Base-by-base conservation (phyloP, 169 alveolate species). In the Plasmodium knowlesi region DNA sequence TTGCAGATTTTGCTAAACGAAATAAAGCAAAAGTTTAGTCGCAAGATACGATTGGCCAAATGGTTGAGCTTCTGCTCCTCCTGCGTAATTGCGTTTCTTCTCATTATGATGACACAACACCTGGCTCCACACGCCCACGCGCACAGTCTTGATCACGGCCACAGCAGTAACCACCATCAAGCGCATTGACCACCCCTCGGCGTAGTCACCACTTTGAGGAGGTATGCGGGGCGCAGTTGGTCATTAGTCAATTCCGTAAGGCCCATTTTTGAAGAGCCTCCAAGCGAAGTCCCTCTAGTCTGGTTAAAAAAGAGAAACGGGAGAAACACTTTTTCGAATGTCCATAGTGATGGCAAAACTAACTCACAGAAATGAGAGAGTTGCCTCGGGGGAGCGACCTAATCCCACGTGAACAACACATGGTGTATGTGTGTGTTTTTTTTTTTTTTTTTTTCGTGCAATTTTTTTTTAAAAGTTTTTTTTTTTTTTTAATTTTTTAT, bases 61-160 rank as follows among this genome's bases (percentile, higher is more conserved):
- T 88, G 94, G 94, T 46, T 88, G 8, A 88, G 89, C 34, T 88
- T 88, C 46, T 78, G 89, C 34, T 78, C 61, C 50, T 88, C 94
- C 6, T 88, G 94, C 39, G 12, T 88, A 5, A 88, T 88, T 28
- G 89, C 94, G 6, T 88, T 88, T 78, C 9, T 43, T 8, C 30
- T 88, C 43, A 88, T 88, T 39, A n/a, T 30, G 30, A 5, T 22
- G 10, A 88, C 88, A 8, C 30, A 72, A 10, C 79, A 32, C 43
- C 14, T 85, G 14, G 74, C 93, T 8, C 93, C 93, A 8, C 93
- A 85, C 39, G 28, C 53, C 0, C 93, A 73, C 41, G 30, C 19
- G 8, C 57, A 53, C 1, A 32, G 37, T 3, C 71, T 19, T 16
- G 76, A 19, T 5, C 76, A 61, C 14, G 34, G 8, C 16, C 34